These are phyloP conservation scores for Arthrobotrys iridis DNA, from an alignment of 2,329 filamentous ascomycete genomes.

Conservation along the genomic window DNA sequence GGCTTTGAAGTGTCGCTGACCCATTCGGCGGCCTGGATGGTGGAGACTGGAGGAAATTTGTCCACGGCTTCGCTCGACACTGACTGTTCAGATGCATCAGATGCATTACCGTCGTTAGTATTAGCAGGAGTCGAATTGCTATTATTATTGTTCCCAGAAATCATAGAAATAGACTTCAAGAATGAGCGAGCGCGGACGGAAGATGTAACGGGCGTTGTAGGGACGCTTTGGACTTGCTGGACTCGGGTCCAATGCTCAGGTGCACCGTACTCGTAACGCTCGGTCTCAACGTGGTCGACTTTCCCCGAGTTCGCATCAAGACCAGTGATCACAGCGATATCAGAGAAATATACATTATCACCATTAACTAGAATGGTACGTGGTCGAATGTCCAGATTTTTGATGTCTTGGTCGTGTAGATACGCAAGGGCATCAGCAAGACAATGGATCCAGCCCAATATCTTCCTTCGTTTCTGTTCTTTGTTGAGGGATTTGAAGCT, in stretches of 20 bases:
- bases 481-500: slow-evolving; percentile 72
- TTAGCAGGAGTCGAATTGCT: not conserved
- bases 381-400: slow-evolving; percentile 75
- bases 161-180: slow-evolving; percentile 45
- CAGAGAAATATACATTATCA: slow-evolving; percentile 74
- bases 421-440: slow-evolving; percentile 75
- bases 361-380: slow-evolving; percentile 74
- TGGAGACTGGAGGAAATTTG: not conserved
- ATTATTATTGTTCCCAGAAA: slow-evolving; percentile 3
- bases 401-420: slow-evolving; percentile 71
- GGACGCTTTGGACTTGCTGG: slow-evolving; percentile 11
- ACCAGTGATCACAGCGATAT: slow-evolving; percentile 62
- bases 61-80: slow-evolving; percentile 21
- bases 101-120: slow-evolving; percentile 17
- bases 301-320: slow-evolving; percentile 17
- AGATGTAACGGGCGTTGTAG: slow-evolving; percentile 28
- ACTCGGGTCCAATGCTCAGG: slow-evolving; percentile 69
- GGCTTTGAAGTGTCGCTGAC: slow-evolving; percentile 32
- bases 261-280: slow-evolving; percentile 76
- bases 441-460: slow-evolving; percentile 79
- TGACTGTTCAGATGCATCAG: slow-evolving; percentile 28
- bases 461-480: slow-evolving; percentile 67
- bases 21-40: slow-evolving; percentile 28
- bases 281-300: slow-evolving; percentile 68
- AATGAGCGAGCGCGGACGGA: slow-evolving; percentile 38